Percentiles rank a stretch among this genome's conserved stretches.
phyloP scores from a whole-genome alignment of 805 yeast species.

The Saccharomyces kudriavzevii region DNA sequence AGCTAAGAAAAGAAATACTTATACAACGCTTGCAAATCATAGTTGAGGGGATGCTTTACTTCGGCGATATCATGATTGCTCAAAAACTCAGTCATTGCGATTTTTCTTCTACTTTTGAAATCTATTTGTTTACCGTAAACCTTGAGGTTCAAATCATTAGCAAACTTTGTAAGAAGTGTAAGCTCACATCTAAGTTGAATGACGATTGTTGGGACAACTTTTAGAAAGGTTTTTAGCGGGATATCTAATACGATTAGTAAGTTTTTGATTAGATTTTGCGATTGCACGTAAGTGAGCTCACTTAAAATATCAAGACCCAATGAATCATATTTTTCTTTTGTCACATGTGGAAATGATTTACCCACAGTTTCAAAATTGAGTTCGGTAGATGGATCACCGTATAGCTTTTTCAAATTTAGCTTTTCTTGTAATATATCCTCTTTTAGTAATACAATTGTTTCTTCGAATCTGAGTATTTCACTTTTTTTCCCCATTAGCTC shows the following conservation, averaged over 20 bases:
- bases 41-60: neutral
- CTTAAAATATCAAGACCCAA: neutral
- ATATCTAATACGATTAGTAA: neutral
- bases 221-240: neutral
- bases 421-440: neutral
- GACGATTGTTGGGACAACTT: neutral
- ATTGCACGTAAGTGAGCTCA: neutral
- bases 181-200: neutral
- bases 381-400: neutral
- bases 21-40: neutral
- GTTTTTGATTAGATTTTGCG: neutral
- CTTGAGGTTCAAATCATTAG: neutral
- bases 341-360: neutral
- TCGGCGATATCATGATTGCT: neutral
- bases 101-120: neutral
- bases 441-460: neutral
- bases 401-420: neutral
- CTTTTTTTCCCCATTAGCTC: neutral
- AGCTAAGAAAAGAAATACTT: neutral
- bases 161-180: neutral
- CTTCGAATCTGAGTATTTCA: neutral
- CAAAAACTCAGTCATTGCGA: neutral
- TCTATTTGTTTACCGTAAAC: neutral
- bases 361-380: neutral
- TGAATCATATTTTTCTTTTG: neutral